These are phyloP conservation scores for Pseudocohnilembus persalinus DNA, from an alignment of 169 alveolate species.

Conservation along the genomic window DNA sequence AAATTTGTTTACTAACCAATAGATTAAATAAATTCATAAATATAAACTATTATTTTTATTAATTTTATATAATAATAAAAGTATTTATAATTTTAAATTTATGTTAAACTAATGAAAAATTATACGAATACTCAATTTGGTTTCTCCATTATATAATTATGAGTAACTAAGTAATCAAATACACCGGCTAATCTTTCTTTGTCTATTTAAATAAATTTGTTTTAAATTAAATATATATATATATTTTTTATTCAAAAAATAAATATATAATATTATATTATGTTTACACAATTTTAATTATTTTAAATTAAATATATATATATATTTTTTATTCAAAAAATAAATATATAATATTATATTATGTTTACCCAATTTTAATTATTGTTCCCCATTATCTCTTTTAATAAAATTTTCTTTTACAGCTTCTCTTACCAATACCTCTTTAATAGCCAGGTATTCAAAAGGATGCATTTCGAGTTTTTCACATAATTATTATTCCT, in stretches of 20 bases:
- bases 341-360: too few species aligned
- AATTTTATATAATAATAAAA: too few species aligned
- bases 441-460: slow-evolving; percentile 53
- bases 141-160: slow-evolving; percentile 22
- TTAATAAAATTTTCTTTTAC: slow-evolving; percentile 51
- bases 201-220: slow-evolving; percentile 11
- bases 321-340: not conserved
- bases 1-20: too few species aligned
- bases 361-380: slow-evolving; percentile 22
- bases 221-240: not conserved
- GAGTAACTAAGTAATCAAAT: slow-evolving; percentile 53
- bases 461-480: slow-evolving; percentile 44
- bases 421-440: slow-evolving; percentile 41
- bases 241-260: not conserved
- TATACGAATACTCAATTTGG: not conserved
- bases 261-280: too few species aligned
- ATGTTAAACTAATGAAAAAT: too few species aligned
- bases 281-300: slow-evolving; percentile 13
- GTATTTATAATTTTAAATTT: too few species aligned
- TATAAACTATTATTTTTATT: too few species aligned
- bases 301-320: not conserved
- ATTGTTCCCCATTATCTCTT: slow-evolving; percentile 27
- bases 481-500: slow-evolving; percentile 52
- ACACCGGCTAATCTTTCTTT: slow-evolving; percentile 49
- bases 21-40: too few species aligned